Base-by-base conservation (phyloP, 2,329 filamentous ascomycete species). In the Cadophora luteo-olivacea region DNA sequence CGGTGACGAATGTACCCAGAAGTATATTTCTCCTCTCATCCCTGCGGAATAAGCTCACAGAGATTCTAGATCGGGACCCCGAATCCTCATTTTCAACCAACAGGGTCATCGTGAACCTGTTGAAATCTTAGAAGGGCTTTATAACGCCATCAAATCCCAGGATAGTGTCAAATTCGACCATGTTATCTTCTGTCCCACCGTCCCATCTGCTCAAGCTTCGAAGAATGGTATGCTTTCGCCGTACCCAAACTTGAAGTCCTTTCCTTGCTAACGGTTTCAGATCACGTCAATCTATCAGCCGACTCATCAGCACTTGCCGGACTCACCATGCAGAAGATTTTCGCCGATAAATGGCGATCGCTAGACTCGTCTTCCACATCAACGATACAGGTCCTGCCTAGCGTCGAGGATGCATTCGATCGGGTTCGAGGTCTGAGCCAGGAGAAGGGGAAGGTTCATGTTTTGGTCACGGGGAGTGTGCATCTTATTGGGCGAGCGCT, bases 81-180 rank as follows among this genome's bases (percentile, higher is more conserved):
- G 83, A 58, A 79, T 85, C 51, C 83, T 99, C 61, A 90, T 98
- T 65, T 99, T 98, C 85, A 98, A 97, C 79, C 96, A 98, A 80
- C 88, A 90, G 77, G 87, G 76, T 82, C 85, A 45, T 29, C 71
- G 73, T 2, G 75, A 77, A 63, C 69, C 76, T 1, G 78, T 87
- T 32, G 80, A 84, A 65, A 87, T 90, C 61, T 81, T 90, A 14
- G 80, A 81, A 24, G 81, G 81, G 2, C 79, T 89, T 25, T 74
- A 82, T 63, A 60, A 76, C 2, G 78, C 81, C 92, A 2, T 81
- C 92, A 75, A 81, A 67, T 61, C 84, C 65, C 61, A 79, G 68
- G 74, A 80, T 51, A 64, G 75, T 74, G 58, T 79, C 24, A 58
- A 78, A 48, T 97, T 97, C 77, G 86, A 88, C 6, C 86, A 92